Evolutionary conservation across 2,329 filamentous ascomycete genomes (phyloP), one percentile per base, ranked within the genome.

Genomic region (Colletotrichum abscissum): DNA sequence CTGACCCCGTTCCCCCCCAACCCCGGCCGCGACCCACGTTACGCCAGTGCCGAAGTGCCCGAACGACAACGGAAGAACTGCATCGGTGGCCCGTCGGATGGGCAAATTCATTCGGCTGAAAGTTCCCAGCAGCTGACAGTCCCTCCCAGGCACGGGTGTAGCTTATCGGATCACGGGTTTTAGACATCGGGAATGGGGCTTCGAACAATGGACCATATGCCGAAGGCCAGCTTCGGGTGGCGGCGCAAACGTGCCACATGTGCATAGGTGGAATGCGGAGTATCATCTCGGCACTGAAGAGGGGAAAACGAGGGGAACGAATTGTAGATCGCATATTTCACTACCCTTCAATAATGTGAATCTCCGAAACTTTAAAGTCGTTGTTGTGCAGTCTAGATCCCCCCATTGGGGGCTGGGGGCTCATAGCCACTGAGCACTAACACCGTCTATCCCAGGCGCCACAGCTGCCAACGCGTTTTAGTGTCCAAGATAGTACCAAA

Each of bases 141-240:
- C 19, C 16, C 19, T 4, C 19, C 42, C 1, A n/a, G 19, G 42
- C 8, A 49, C 42, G 42, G 42, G 16, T 30, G 14, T 16, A 46
- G 42, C 33, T n/a, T 33, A 52, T 67, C 55, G 69, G 69, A 46
- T 56, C 33, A 26, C 42, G 64, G 56, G 57, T 68, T 68, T 28
- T 26, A 35, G 56, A n/a, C 19, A 38, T 72, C 64, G 69, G 64
- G 35, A 63, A 30, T 52, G 35, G 49, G 68, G 12, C 16, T 5
- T 54, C n/a, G 7, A 19, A 6, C 19, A n/a, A n/a, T 28, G n/a
- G 22, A 19, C 57, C n/a, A 54, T 35, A 2, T 67, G 46, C 68
- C 46, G 57, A 67, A 28, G 11, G 19, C 8, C 54, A 69, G n/a
- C 35, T 35, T 70, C 67, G 62, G 62, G 54, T 70, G 38, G 14